These are phyloP conservation scores for Phytophthora tubulina DNA, from an alignment of 352 stramenopile genomes.

Conservation along the genomic window DNA sequence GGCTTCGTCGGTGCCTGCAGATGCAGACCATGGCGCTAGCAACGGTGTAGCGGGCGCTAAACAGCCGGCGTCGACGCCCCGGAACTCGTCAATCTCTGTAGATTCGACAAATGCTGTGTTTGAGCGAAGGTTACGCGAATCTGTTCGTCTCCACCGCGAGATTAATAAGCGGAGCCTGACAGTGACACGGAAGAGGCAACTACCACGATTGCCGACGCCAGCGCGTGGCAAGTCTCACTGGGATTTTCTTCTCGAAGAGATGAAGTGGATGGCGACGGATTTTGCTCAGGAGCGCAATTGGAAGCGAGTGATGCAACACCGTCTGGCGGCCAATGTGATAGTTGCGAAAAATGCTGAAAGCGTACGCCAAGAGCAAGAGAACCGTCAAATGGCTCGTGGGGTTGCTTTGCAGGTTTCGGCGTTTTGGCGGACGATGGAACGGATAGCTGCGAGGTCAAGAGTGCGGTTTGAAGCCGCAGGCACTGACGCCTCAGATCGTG, in stretches of 20 bases:
- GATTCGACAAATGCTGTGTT: slow-evolving; percentile 54
- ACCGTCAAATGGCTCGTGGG: slow-evolving; percentile 68
- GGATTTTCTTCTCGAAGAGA: slow-evolving; percentile 96
- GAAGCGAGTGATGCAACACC: slow-evolving; percentile 86
- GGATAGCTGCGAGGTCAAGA: slow-evolving; percentile 80
- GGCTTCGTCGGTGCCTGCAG: slow-evolving; percentile 6
- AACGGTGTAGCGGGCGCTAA: slow-evolving; percentile 28
- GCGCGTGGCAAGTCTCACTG: slow-evolving; percentile 84
- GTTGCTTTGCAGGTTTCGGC: slow-evolving; percentile 78
- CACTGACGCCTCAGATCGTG: slow-evolving; percentile 24
- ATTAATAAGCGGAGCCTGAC: slow-evolving; percentile 43
- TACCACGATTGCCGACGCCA: slow-evolving; percentile 69
- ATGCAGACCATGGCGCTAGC: slow-evolving; percentile 19
- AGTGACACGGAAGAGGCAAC: slow-evolving; percentile 75
- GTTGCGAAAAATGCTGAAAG: slow-evolving; percentile 75
- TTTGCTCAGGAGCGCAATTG: slow-evolving; percentile 98
- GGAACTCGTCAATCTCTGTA: slow-evolving; percentile 17
- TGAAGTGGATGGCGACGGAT: slow-evolving; percentile 97
- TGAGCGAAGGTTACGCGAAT: slow-evolving; percentile 58
- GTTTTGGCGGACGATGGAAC: slow-evolving; percentile 89
- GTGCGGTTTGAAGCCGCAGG: slow-evolving; percentile 69
- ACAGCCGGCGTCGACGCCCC: slow-evolving; percentile 11
- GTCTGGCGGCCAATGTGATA: slow-evolving; percentile 70
- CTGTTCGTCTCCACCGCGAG: slow-evolving; percentile 58
- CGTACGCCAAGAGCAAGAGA: slow-evolving; percentile 72